Base-by-base conservation (phyloP, 2,329 filamentous ascomycete species). In the Diplodia corticola region DNA sequence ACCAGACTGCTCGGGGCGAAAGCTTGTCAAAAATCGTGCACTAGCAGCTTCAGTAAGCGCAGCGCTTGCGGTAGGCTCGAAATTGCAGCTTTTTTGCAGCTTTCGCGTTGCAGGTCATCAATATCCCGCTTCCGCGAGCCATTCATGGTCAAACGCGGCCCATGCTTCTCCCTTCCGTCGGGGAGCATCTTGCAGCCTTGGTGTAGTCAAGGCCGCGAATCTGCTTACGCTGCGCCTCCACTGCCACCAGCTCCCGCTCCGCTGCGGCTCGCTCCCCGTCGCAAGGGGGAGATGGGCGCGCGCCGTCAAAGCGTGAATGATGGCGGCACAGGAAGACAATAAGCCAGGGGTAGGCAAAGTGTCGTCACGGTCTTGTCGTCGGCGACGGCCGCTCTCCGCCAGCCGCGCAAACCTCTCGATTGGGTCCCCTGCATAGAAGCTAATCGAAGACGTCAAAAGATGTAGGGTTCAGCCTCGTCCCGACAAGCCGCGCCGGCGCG, bases 401-500 rank as follows among this genome's bases (percentile, higher is more conserved):
- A 44, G 33, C 54, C 40, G 51, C 28, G 30, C n/a, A 20, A 57
- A n/a, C 20, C 20, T 57, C 28, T 35, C 54, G 15, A 50, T 50
- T 50, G 26, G 48, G 6, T 40, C 22, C 54, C 54, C 54, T 57
- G 54, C 54, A 57, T 57, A 17, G 33, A 44, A 57, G 40, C n/a
- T 57, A 22, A 22, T 55, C 30, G 51, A 57, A 57, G 35, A 40
- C 9, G 20, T 3, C 20, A 40, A 26, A 54, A 35, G 30, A 33
- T 20, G 51, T 40, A 57, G 33, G 53, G 53, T 57, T 44, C 54
- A 57, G 33, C 35, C 54, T 40, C 20, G 33, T 26, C 51, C 51
- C 51, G 51, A 55, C 30, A 55, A 55, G 15, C 51, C 51, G 51
- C 30, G 51, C 51, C 24, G 22, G 12, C 22, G 22, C 48, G 22